Base-by-base conservation (phyloP, 1,284 basidiomycete genomes). In the Apiotrichum laibachii region DNA sequence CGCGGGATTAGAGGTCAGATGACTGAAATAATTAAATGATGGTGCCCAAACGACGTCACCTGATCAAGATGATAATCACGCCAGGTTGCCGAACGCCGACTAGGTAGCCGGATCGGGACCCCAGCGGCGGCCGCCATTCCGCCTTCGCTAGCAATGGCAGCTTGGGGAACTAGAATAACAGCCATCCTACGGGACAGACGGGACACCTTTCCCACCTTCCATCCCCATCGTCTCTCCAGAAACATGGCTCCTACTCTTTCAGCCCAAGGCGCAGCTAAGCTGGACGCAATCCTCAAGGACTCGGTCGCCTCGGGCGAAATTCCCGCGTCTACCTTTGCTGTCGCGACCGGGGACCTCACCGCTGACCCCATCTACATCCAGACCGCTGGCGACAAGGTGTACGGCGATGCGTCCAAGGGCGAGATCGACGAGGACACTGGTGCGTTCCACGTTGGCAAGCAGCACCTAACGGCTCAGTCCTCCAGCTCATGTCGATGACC, bases 401-500 rank as follows among this genome's bases (percentile, higher is more conserved):
- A 67, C 50, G 72, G 67, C 1, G 55, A 71, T 16, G 57, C 62
- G 8, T 47, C 55, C 26, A 56, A 64, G 45, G 71, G 68, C 26
- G 45, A 62, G 58, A 62, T 76, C 16, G 55, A 69, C 49, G 57
- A 61, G 43, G 60, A 71, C 50, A 74, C 72, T 10, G 56, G 73
- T 75, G 58, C 53, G 69, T 61, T 8, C 31, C 11, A 39, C 5
- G 19, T 8, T 26, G 16, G 3, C 10, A 44, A 21, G 10, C 3
- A 19, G 16, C 11, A 21, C 31, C 52, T 55, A 22, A 53, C 50
- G 5, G 35, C 18, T 16, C 55, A 72, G 72, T 59, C 2, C 56
- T 70, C 5, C 68, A 73, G 60, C 55, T 72, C 21, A 72, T 72
- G 57, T 73, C 72, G 1, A 68, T 67, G 62, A 69, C 70, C 49